Conservation (phyloP, 345 rosid species). For the Linum trigynum region DNA sequence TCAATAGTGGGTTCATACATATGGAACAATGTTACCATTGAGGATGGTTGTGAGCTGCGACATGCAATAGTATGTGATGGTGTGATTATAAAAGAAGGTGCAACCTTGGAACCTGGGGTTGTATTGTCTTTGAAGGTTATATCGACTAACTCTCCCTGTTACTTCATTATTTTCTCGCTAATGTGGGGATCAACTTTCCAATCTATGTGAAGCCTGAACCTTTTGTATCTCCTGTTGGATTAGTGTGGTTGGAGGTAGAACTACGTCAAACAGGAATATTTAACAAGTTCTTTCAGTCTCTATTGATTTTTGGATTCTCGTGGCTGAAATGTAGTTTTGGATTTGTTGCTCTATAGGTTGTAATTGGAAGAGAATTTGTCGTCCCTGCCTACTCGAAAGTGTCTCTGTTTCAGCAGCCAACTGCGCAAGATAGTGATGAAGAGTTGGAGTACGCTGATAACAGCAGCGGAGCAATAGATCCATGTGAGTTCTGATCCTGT, state of each 20-base stretch:
- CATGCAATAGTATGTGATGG: slow-evolving; percentile 85
- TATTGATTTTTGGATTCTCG: not conserved
- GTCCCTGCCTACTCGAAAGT: slow-evolving; percentile 85
- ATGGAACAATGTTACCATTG: slow-evolving; percentile 84
- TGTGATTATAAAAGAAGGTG: slow-evolving; percentile 65
- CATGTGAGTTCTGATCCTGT: slow-evolving; percentile 30
- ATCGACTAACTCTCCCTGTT: not conserved
- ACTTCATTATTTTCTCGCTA: not conserved
- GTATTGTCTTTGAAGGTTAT: slow-evolving; percentile 73
- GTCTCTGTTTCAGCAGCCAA: slow-evolving; percentile 77
- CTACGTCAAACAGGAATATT: not conserved
- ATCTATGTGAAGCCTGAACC: not conserved
- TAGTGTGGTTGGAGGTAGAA: not conserved
- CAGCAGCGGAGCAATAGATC: slow-evolving; percentile 45
- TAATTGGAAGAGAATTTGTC: slow-evolving; percentile 57
- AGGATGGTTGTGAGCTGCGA: slow-evolving; percentile 79
- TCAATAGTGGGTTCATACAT: slow-evolving; percentile 73
- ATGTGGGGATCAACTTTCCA: not conserved
- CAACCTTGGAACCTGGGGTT: slow-evolving; percentile 71
- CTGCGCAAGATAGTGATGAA: slow-evolving; percentile 73
- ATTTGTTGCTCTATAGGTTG: slow-evolving; percentile 44
- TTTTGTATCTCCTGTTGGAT: not conserved
- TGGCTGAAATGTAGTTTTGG: not conserved
- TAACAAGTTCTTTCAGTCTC: no score
- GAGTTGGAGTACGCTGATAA: slow-evolving; percentile 91